A percentile compares a stretch with the other conserved stretches of the same genome.
Evolutionary conservation across 2,329 filamentous ascomycete species (phyloP).

Genomic region (Trichoderma sp.): DNA sequence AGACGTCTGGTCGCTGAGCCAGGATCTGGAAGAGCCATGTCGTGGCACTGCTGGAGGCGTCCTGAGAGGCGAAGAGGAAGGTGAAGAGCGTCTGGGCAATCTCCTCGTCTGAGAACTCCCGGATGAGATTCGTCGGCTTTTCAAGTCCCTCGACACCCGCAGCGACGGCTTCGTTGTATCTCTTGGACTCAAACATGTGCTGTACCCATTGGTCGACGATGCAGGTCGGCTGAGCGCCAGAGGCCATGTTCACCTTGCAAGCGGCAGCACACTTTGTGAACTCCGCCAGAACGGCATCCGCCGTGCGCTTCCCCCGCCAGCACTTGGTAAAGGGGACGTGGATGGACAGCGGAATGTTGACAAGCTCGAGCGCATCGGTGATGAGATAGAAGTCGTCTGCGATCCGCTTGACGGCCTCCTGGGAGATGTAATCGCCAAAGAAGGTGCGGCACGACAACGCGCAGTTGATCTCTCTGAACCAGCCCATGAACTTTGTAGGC

Average conservation of each 20-base stretch:
- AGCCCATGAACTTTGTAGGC: conserved; percentile 1
- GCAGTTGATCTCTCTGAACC: conserved; percentile 22
- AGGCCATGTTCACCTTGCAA: conserved; percentile 21
- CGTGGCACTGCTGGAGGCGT: conserved; percentile 18
- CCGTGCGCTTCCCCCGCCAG: conserved; percentile 15
- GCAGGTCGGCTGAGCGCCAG: conserved; percentile 10
- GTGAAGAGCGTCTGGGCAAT: conserved; percentile 21
- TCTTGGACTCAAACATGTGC: conserved; percentile 10
- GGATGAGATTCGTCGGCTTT: conserved; percentile 21
- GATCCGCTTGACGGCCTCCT: conserved; percentile 19
- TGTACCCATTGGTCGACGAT: conserved; percentile 21
- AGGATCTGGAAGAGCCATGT: conserved; percentile 23
- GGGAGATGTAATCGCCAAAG: conserved; percentile 23
- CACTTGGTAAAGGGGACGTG: conserved; percentile 18
- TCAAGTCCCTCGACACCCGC: conserved; percentile 7
- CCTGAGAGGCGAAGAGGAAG: conserved; percentile 22
- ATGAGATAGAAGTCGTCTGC: conserved; percentile 20
- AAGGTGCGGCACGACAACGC: conserved; percentile 18
- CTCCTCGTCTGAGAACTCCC: conserved; percentile 16
- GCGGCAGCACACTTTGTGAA: conserved; percentile 20
- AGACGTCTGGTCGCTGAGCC: conserved; percentile 16
- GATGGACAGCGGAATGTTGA: conserved; percentile 17
- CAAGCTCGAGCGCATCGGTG: conserved; percentile 17
- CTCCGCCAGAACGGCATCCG: conserved; percentile 1
- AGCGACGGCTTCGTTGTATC: conserved; percentile 10